Evolutionary conservation across 2,329 filamentous ascomycete genomes (phyloP), one percentile per base, ranked within the genome.

Genomic region (Byssochlamys sp.): DNA sequence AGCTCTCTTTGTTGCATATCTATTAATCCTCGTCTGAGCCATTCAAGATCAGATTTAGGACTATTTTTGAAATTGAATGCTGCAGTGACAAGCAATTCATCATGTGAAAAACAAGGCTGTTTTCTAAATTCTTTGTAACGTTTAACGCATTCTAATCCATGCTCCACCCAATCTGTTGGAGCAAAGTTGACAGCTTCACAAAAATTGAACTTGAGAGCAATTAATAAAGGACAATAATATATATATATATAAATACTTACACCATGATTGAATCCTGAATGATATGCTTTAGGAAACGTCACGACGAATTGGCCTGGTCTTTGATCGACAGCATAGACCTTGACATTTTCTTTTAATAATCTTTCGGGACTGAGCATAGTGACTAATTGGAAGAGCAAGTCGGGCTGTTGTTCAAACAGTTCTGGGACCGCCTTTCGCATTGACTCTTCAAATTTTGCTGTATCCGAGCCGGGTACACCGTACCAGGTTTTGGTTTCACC

Each of bases 401-500:
- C 94, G 0, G 94, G 94, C 65, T 99, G 94, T 0, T 91, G 95
- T 74, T 97, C 94, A 65, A 99, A 99, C 0, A 99, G 78, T 68
- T 99, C 94, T 0, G 94, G 94, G 0, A 99, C 91, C 1, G 94
- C 91, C 67, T 95, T 89, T 52, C 85, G 85, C 92, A 99, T 97
- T 0, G 94, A 94, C 57, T 87, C 83, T 74, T 99, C 94, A 59
- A 99, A 99, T 64, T 94, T 95, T 66, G 92, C 88, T 0, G 91
- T 90, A 70, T 97, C 94, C 51, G 90, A 89, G 12, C 89, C 92
- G 0, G 94, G 94, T 63, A 99, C 96, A 3, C 94, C 94, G 67
- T 99, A 99, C 94, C 94, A 99, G 0, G 94, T 99, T 77, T 99
- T 99, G 1, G 94, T 99, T 1, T 91, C 91, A 7, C 94, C 94